Conservation (phyloP, 2,329 filamentous ascomycete genomes). For the Arthrobotrys iridis region DNA sequence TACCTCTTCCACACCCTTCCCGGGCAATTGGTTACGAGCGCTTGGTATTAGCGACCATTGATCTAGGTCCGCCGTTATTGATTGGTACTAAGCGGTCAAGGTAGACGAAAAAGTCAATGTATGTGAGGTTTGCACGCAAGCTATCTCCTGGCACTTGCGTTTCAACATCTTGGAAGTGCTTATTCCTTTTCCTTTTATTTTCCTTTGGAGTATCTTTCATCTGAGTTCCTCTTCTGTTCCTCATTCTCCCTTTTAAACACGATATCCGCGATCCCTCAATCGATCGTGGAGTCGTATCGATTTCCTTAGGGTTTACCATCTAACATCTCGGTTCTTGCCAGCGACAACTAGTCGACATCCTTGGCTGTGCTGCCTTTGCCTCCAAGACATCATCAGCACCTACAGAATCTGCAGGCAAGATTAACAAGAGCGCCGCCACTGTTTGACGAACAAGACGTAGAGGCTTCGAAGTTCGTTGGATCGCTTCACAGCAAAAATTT, state of each 20-base stretch:
- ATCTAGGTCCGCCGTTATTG: slow-evolving; percentile 30
- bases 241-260: slow-evolving; percentile 11
- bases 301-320: slow-evolving; percentile 6
- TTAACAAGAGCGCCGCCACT: slow-evolving; percentile 24
- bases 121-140: slow-evolving; percentile 33
- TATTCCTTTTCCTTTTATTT: slow-evolving; percentile 17
- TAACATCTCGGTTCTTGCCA: slow-evolving; percentile 3
- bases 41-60: slow-evolving; percentile 37
- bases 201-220: slow-evolving; percentile 22
- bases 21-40: slow-evolving; percentile 44
- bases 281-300: slow-evolving; percentile 6
- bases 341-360: slow-evolving; percentile 12
- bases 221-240: slow-evolving; percentile 14
- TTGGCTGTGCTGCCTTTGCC: slow-evolving; percentile 23
- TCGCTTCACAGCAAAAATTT: slow-evolving; percentile 8
- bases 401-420: slow-evolving; percentile 4
- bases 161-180: slow-evolving; percentile 40
- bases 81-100: slow-evolving; percentile 28
- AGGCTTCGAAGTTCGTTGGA: background rate
- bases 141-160: slow-evolving; percentile 40
- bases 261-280: background rate
- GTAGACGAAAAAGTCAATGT: slow-evolving; percentile 15
- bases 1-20: slow-evolving; percentile 19
- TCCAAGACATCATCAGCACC: background rate
- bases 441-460: slow-evolving; percentile 1